These are phyloP conservation scores for Solanum appendiculatum DNA, from an alignment of 257 asterid species.

Conservation along the genomic window DNA sequence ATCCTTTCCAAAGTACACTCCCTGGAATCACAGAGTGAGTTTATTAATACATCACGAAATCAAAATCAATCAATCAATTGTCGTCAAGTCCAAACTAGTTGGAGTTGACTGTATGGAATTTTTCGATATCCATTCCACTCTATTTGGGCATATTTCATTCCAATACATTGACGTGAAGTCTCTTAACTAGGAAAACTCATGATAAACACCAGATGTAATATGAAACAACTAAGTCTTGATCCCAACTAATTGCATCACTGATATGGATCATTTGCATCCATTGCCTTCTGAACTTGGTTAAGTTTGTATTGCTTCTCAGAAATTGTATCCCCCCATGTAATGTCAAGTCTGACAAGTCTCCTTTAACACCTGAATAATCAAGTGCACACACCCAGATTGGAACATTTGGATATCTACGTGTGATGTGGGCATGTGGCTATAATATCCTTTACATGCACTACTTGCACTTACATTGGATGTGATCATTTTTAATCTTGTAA, in stretches of 20 bases:
- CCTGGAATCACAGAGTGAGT: slow-evolving; percentile 29
- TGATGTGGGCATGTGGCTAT: too few relatives aligned
- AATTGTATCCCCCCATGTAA: not conserved
- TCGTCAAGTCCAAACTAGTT: not conserved
- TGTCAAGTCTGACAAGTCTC: not conserved
- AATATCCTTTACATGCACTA: not conserved
- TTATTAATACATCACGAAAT: not conserved
- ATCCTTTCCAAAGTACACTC: slow-evolving; percentile 59
- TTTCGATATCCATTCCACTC: not conserved
- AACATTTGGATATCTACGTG: not conserved
- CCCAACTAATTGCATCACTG: not conserved
- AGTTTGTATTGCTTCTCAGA: not conserved
- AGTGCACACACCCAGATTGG: not conserved
- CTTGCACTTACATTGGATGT: not conserved
- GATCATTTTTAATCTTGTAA: not conserved
- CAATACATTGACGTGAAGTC: not conserved
- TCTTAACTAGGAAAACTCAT: not conserved
- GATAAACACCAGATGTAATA: not conserved
- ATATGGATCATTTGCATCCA: not conserved
- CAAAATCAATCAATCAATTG: not conserved
- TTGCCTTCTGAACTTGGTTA: not conserved
- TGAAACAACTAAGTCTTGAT: not conserved
- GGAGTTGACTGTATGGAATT: not conserved
- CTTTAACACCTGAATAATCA: not conserved
- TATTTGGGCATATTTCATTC: not conserved